Percentiles rank a stretch among this genome's conserved stretches.
These are phyloP conservation scores for Corynespora cassiicola DNA, from an alignment of 2,329 filamentous ascomycete genomes.

Conservation along the genomic window DNA sequence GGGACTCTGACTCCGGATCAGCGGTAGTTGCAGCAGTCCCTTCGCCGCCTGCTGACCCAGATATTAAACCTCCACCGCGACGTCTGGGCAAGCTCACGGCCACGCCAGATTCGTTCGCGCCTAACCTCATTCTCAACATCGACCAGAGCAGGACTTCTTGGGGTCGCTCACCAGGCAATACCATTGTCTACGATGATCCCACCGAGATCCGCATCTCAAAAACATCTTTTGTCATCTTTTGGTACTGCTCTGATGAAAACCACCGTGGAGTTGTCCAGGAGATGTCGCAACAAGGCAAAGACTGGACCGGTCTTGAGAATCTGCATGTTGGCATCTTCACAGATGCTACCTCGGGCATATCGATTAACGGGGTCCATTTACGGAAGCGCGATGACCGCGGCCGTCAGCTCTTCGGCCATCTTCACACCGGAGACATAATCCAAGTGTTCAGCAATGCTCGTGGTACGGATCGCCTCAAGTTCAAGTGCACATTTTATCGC, in stretches of 20 bases:
- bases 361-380: constrained; percentile 75
- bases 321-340: constrained; percentile 78
- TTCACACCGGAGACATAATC: constrained; percentile 80
- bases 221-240: constrained; percentile 76
- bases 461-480: constrained; percentile 44
- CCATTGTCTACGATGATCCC: constrained; percentile 66
- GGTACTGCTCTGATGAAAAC: constrained; percentile 67
- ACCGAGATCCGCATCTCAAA: constrained; percentile 79
- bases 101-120: constrained; percentile 68
- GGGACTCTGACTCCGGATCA: constrained; percentile 18
- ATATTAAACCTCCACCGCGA: constrained; percentile 47
- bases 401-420: constrained; percentile 65
- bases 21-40: constrained; percentile 23
- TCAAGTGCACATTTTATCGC: constrained; percentile 51
- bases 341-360: constrained; percentile 77
- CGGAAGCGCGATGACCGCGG: constrained; percentile 60
- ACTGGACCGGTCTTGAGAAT: constrained; percentile 60
- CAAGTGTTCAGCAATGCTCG: constrained; percentile 68
- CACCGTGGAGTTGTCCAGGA: no score
- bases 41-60: constrained; percentile 26
- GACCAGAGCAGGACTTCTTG: constrained; percentile 74
- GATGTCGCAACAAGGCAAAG: constrained; percentile 53
- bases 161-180: constrained; percentile 76
- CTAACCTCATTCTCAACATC: constrained; percentile 67
- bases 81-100: constrained; percentile 71